Evolutionary conservation across 805 yeast species (phyloP).

Genomic region (Nakazawaea ishiwadae): DNA sequence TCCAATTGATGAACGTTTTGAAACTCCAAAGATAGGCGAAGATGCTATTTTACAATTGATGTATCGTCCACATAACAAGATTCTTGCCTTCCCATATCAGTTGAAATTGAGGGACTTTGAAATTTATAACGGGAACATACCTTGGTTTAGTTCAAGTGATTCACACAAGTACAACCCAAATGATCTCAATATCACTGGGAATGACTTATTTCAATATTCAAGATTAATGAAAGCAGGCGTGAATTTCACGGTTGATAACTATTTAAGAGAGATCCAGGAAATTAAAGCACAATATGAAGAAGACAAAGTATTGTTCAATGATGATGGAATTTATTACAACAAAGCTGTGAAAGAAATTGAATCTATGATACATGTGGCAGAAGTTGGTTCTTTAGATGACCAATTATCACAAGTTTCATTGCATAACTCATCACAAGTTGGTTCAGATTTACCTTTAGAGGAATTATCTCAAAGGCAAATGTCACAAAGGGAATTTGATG

Average conservation of each 20-base stretch:
- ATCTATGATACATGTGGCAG: constrained; percentile 35
- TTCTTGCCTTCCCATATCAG: constrained; percentile 28
- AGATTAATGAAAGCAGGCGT: constrained; percentile 67
- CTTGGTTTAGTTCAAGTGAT: constrained; percentile 37
- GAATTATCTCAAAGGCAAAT: constrained; percentile 8
- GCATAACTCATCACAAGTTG: not conserved
- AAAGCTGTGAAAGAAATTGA: constrained; percentile 56
- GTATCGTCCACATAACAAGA: constrained; percentile 35
- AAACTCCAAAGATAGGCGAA: constrained; percentile 51
- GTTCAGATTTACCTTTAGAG: constrained; percentile 1
- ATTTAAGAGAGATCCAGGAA: constrained; percentile 52
- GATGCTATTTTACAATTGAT: constrained; percentile 61
- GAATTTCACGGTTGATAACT: constrained; percentile 48
- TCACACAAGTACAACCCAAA: constrained; percentile 20
- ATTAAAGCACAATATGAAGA: constrained; percentile 47
- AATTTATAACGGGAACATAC: constrained; percentile 40
- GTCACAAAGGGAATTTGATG: constrained; percentile 23
- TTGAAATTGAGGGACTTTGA: constrained; percentile 18
- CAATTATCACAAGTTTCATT: not conserved
- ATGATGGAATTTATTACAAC: constrained; percentile 48
- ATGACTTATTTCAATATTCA: constrained; percentile 42
- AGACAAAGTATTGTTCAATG: constrained; percentile 58
- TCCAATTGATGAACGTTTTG: constrained; percentile 47
- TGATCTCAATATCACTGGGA: constrained; percentile 17
- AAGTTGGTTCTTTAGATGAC: constrained; percentile 24